Percentiles rank a stretch among this genome's conserved stretches.
These are phyloP conservation scores for Panaeolus cyanescens DNA, from an alignment of 768 basidiomycete species.

Conservation along the genomic window DNA sequence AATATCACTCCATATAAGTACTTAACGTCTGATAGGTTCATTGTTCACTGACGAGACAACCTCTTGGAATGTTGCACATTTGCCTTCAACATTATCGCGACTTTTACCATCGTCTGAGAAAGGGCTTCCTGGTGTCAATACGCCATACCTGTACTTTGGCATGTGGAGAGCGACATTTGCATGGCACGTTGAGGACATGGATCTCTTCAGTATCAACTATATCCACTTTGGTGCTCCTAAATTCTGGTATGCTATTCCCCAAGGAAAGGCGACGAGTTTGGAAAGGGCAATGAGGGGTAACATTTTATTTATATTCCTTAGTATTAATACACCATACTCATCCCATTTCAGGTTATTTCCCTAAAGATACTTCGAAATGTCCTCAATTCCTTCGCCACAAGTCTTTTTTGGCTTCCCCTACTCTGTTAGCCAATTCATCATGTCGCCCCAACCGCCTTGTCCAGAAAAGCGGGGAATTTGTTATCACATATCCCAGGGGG, in stretches of 20 bases:
- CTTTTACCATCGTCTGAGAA: constrained; percentile 68
- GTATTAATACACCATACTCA: constrained; percentile 6
- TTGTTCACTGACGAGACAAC: constrained; percentile 76
- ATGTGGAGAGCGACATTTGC: constrained; percentile 99
- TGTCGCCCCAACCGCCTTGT: constrained; percentile 86
- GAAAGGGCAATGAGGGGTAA: constrained; percentile 88
- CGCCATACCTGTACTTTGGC: constrained; percentile 97
- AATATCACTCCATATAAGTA: not conserved
- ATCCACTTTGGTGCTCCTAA: constrained; percentile 98
- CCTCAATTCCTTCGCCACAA: constrained; percentile 97
- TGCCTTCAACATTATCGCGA: constrained; percentile 84
- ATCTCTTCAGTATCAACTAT: constrained; percentile 98
- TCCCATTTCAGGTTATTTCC: constrained; percentile 72
- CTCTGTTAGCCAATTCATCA: constrained; percentile 73
- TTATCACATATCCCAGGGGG: constrained; percentile 92
- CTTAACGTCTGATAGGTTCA: constrained; percentile 43
- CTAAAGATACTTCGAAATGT: constrained; percentile 81
- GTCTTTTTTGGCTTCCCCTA: constrained; percentile 91
- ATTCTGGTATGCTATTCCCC: constrained; percentile 96
- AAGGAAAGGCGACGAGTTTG: constrained; percentile 77
- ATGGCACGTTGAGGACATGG: constrained; percentile 99
- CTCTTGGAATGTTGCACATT: constrained; percentile 92
- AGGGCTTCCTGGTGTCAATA: constrained; percentile 92
- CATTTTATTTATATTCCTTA: constrained; percentile 5
- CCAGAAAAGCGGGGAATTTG: constrained; percentile 93